Evolutionary conservation across 805 yeast genomes (phyloP).

Genomic region (Saccharomycopsis capsularis): DNA sequence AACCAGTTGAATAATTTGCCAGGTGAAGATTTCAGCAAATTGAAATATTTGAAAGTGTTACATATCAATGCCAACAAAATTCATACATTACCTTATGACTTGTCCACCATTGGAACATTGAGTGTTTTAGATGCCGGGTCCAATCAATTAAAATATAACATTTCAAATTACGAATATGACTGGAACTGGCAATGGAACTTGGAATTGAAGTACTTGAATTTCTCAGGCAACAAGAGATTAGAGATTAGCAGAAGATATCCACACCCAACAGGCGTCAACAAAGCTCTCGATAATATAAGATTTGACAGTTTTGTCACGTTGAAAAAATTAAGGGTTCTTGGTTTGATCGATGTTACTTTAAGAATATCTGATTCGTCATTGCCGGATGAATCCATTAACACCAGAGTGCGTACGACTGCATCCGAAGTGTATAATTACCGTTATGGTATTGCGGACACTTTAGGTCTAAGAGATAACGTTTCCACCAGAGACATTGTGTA

Average conservation of each 20-base stretch:
- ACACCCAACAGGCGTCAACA: slow-evolving; percentile 39
- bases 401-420: slow-evolving; percentile 86
- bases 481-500: slow-evolving; percentile 78
- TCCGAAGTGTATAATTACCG: slow-evolving; percentile 68
- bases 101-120: slow-evolving; percentile 58
- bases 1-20: slow-evolving; percentile 74
- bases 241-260: slow-evolving; percentile 45
- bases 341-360: slow-evolving; percentile 91
- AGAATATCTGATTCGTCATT: slow-evolving; percentile 63
- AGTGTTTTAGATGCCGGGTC: slow-evolving; percentile 84
- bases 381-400: slow-evolving; percentile 78
- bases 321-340: slow-evolving; percentile 64
- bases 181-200: slow-evolving; percentile 95
- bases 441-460: slow-evolving; percentile 86
- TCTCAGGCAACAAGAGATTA: slow-evolving; percentile 87
- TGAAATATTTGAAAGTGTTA: slow-evolving; percentile 52
- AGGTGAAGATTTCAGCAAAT: slow-evolving; percentile 68
- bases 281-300: slow-evolving; percentile 22
- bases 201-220: slow-evolving; percentile 69
- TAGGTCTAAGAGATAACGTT: slow-evolving; percentile 60
- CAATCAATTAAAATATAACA: slow-evolving; percentile 82
- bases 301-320: slow-evolving; percentile 64
- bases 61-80: slow-evolving; percentile 79
- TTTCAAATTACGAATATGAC: slow-evolving; percentile 90
- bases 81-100: slow-evolving; percentile 81